A percentile compares a stretch with the other conserved stretches of the same genome.
Evolutionary conservation across 345 rosid species (phyloP).

Genomic region (Capsella bursapastoris): DNA sequence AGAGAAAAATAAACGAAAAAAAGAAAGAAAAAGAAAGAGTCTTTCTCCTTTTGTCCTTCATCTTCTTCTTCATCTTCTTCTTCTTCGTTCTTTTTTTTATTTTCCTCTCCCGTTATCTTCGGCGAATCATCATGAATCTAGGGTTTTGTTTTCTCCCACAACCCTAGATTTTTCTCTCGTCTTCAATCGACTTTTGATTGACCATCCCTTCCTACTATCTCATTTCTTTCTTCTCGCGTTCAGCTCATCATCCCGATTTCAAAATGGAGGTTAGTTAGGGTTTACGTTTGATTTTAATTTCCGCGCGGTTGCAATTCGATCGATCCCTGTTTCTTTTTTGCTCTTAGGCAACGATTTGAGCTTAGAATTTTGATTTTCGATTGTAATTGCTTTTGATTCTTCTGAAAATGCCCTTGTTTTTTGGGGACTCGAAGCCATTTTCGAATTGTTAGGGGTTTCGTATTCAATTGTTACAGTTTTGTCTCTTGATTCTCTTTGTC

Average conservation of each 20-base stretch:
- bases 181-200: constrained; percentile 25
- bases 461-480: constrained; percentile 1
- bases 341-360: neutral
- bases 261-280: constrained; percentile 48
- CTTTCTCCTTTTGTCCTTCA: constrained; percentile 8
- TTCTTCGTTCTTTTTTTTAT: neutral
- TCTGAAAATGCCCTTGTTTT: constrained; percentile 15
- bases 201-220: neutral
- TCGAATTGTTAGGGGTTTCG: neutral
- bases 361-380: constrained; percentile 12
- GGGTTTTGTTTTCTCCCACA: constrained; percentile 39
- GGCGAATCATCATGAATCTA: constrained; percentile 42
- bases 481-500: neutral
- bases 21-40: constrained; percentile 24
- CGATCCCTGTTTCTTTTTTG: neutral
- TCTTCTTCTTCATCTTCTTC: constrained; percentile 8
- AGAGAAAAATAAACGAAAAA: neutral
- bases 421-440: neutral
- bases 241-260: constrained; percentile 26
- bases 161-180: constrained; percentile 31
- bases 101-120: constrained; percentile 43
- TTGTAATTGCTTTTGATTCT: constrained; percentile 11
- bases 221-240: constrained; percentile 4
- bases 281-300: constrained; percentile 26
- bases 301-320: neutral